Evolutionary conservation across 371 early-diverging fungal species (phyloP).

Genomic region (Lichtheimia ornata): DNA sequence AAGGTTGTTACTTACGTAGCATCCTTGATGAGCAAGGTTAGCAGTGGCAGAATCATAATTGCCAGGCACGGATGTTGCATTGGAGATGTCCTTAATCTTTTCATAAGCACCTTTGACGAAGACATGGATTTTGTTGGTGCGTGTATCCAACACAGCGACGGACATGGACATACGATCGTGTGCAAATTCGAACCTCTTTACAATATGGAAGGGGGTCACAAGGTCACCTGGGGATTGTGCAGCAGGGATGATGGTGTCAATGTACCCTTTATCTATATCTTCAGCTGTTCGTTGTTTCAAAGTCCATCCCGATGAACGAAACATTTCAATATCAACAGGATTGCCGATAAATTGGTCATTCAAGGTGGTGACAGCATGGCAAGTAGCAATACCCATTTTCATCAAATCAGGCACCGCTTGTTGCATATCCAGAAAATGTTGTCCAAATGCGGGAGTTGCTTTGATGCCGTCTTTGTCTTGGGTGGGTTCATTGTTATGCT

Average conservation of each 20-base stretch:
- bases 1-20: slow-evolving; percentile 53
- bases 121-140: slow-evolving; percentile 53
- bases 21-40: slow-evolving; percentile 66
- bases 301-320: slow-evolving; percentile 51
- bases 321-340: slow-evolving; percentile 87
- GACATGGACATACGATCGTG: slow-evolving; percentile 81
- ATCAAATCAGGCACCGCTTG: neutral
- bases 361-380: slow-evolving; percentile 76
- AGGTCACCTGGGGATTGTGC: slow-evolving; percentile 12
- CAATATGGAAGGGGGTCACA: slow-evolving; percentile 23
- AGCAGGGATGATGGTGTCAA: slow-evolving; percentile 29
- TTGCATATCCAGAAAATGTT: neutral
- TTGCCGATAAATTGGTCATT: slow-evolving; percentile 76
- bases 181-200: slow-evolving; percentile 82
- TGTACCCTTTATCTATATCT: neutral
- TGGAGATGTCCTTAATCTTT: slow-evolving; percentile 47
- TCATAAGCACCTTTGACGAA: slow-evolving; percentile 85
- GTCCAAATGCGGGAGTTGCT: neutral
- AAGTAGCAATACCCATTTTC: slow-evolving; percentile 63
- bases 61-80: slow-evolving; percentile 47
- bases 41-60: slow-evolving; percentile 56
- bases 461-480: neutral
- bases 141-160: slow-evolving; percentile 59
- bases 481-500: neutral
- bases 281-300: slow-evolving; percentile 2